Evolutionary conservation across 1,284 basidiomycete genomes (phyloP).

Genomic region (Malassezia brasiliensis): DNA sequence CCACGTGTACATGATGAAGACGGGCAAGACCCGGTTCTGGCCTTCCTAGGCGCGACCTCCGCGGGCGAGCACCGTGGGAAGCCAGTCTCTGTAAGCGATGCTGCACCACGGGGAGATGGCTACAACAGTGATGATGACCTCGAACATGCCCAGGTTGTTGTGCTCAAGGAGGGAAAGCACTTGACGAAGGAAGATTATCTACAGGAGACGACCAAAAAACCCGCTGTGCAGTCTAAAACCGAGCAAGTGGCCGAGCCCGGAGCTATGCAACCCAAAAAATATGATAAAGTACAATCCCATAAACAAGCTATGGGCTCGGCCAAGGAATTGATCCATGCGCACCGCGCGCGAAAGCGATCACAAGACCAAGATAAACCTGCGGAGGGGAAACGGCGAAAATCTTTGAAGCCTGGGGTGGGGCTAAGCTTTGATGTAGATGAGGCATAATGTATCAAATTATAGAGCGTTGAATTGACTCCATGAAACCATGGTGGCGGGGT

Average conservation of each 20-base stretch:
- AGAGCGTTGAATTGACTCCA: no score
- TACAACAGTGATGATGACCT: constrained; percentile 24
- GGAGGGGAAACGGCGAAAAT: neutral
- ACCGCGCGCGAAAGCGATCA: neutral
- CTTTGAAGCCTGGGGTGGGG: neutral
- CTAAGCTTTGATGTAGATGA: constrained; percentile 8
- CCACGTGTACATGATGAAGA: neutral
- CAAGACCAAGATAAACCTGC: neutral
- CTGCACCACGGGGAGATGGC: neutral
- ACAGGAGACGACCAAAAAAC: neutral
- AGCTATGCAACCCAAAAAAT: no score
- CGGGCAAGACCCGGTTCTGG: constrained; percentile 1
- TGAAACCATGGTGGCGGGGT: neutral
- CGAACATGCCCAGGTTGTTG: constrained; percentile 31
- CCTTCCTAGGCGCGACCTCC: neutral
- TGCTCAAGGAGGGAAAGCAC: constrained; percentile 34
- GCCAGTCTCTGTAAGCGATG: neutral
- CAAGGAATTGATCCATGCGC: constrained; percentile 1
- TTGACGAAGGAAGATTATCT: constrained; percentile 24
- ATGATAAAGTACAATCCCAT: neutral
- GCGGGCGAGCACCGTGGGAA: neutral
- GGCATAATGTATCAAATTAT: neutral
- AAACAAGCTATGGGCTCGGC: neutral
- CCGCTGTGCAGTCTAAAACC: no score
- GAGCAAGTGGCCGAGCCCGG: no score